Evolutionary conservation across 83 land plant species (phyloP), one percentile per base, ranked within the genome.

Genomic region (Isoetes engelmannii): DNA sequence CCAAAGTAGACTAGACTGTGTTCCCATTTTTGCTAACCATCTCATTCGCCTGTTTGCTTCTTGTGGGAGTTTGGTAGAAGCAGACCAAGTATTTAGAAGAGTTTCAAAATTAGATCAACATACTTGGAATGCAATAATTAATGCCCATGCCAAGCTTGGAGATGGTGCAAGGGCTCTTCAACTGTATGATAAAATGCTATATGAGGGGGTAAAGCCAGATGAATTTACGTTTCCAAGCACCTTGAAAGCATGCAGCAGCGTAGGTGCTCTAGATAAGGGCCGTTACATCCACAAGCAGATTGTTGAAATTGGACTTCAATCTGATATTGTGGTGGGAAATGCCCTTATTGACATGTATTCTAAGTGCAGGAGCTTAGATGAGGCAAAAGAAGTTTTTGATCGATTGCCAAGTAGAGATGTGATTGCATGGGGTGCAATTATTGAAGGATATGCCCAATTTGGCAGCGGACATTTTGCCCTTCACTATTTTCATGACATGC

Each of bases 321-420:
- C 63, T 54, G 75, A 81, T 72, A 19, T 15, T 13, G 56, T 54
- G 46, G 54, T 79, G 7, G 70, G 75, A 56, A 77, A 72, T 60
- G 73, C 66, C 6, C 71, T 84, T 6, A 68, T 84, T 28, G 76
- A 84, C 47, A 54, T 81, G 82, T 84, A 84, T 41, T 20, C 78
- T 9, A 84, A 79, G 46, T 78, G 84, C 48, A 28, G 17, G 18
- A 10, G 37, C 1, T 37, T 60, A 9, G 10, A 7, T 19, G 4
- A 60, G 37, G 62, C 62, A 9, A 19, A 18, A 4, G 62, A 60
- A 17, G 10, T 60, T 19, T 17, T 60, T 12, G 62, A 60, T 60
- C 17, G 1, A 17, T 37, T 12, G 8, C 10, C 18, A 37, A 12
- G 62, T 17, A 60, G 62, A 37, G 62, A 60, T 4, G 62, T 60